A percentile compares a stretch with the other conserved stretches of the same genome.
These are phyloP conservation scores for Penicillium subrubescens DNA, from an alignment of 495 filamentous ascomycete genomes.

Conservation along the genomic window DNA sequence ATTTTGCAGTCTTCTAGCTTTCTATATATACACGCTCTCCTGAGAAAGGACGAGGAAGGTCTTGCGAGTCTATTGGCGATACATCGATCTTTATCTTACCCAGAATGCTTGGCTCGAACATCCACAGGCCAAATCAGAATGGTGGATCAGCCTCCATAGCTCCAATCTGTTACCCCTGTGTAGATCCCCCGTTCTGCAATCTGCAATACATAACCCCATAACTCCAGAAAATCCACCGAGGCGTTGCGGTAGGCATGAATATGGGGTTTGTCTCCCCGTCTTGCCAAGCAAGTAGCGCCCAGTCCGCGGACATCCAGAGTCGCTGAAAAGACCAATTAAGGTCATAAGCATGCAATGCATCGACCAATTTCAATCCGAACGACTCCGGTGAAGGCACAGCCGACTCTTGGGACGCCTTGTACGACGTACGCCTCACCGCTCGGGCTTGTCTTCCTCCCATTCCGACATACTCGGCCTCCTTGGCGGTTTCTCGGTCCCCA, in stretches of 20 bases:
- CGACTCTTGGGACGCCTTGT: conserved; percentile 15
- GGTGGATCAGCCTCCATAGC: conserved; percentile 16
- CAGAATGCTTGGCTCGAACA: conserved; percentile 32
- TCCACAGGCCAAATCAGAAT: conserved; percentile 15
- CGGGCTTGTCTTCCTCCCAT: conserved; percentile 22
- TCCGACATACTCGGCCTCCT: conserved; percentile 27
- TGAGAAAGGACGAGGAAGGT: conserved; percentile 13
- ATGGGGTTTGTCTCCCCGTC: not conserved
- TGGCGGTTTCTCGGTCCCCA: conserved; percentile 20
- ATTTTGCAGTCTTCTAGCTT: conserved; percentile 11
- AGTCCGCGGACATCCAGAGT: not conserved
- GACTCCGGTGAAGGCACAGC: conserved; percentile 10
- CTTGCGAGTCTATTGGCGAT: conserved; percentile 17
- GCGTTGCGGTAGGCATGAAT: not conserved
- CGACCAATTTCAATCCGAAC: conserved; percentile 18
- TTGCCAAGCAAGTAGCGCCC: not conserved
- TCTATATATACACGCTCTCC: conserved; percentile 11
- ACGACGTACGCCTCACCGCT: conserved; percentile 24
- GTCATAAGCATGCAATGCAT: not conserved
- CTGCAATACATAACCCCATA: too few species aligned
- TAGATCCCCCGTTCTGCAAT: conserved; percentile 2
- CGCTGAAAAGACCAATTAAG: not conserved
- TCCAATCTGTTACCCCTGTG: conserved; percentile 11
- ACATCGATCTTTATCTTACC: conserved; percentile 22
- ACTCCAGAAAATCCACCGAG: conserved; percentile 8